Base-by-base conservation (phyloP, 1,139 yeast genomes). In the Debaryomyces sp. region DNA sequence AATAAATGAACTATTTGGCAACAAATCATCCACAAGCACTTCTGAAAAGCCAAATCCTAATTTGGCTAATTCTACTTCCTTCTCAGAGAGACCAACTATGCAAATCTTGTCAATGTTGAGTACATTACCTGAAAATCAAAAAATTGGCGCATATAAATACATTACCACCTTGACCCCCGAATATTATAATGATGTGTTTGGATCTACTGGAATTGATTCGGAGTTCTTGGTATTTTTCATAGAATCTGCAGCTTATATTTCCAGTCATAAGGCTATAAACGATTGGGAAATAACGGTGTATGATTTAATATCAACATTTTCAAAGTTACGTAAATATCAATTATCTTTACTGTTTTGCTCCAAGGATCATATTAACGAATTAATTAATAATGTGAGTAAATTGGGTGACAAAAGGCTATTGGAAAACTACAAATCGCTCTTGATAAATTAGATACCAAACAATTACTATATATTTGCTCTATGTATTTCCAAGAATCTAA, bases 191-290 rank as follows among this genome's bases (percentile, higher is more conserved):
- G 59, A 61, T 1, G 59, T 82, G 2, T 82, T 81, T 52, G 57
- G 63, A 1, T 52, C 62, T 1, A 74, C 79, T 2, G 89, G 89
- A 1, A 64, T 87, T 1, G 92, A 87, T 50, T 64, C 81, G 0
- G 82, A 80, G 15, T 76, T 81, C 48, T 63, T 86, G 13, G 77
- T 75, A 24, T 81, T 83, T 54, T 73, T 75, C 45, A 52, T 85
- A 10, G 82, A 80, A 43, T 79, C 87, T 0, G 70, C 76, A 2
- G 58, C 58, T 0, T 57, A 55, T 50, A 57, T 58, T 3, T 56
- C 70, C 0, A 49, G 45, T 4, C 44, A 57, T 26, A 45, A 54
- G 5, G 21, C 49, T 1, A 55, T 64, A 3, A 52, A 54, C 4
- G 47, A 55, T 17, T 64, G 71, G 70, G 56, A 54, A 17, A 7